Evolutionary conservation across 2,329 filamentous ascomycete species (phyloP).

Genomic region (Ilyonectria mors-panacis): DNA sequence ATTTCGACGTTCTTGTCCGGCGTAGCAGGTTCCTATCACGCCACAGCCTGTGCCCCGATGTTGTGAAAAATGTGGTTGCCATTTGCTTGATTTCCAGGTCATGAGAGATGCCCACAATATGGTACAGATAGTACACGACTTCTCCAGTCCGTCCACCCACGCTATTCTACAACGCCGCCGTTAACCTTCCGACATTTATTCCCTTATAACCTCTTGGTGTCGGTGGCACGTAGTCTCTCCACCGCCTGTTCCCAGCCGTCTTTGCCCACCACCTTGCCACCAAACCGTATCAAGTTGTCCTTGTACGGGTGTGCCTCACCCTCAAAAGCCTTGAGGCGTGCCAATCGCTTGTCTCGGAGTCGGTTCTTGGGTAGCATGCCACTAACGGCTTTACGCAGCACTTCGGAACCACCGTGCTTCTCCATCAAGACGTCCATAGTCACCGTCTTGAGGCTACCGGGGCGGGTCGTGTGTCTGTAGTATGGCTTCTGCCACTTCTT

Average conservation of each 20-base stretch:
- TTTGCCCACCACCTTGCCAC: conserved; percentile 69
- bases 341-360: conserved; percentile 88
- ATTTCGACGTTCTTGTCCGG: neutral
- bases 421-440: conserved; percentile 96
- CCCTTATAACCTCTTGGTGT: conserved; percentile 65
- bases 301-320: conserved; percentile 93
- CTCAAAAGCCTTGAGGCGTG: conserved; percentile 94
- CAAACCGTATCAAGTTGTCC: conserved; percentile 85
- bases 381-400: conserved; percentile 90
- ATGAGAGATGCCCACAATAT: conserved; percentile 49
- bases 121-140: conserved; percentile 53
- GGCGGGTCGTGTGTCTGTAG: conserved; percentile 93
- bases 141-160: conserved; percentile 39
- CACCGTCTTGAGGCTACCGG: conserved; percentile 87
- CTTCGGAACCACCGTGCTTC: conserved; percentile 94
- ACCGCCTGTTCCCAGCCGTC: conserved; percentile 69
- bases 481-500: conserved; percentile 97
- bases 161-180: conserved; percentile 35
- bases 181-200: conserved; percentile 2
- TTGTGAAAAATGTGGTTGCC: conserved; percentile 31
- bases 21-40: neutral
- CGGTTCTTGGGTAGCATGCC: conserved; percentile 99
- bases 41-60: neutral
- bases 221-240: conserved; percentile 64
- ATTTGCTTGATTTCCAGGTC: conserved; percentile 47